Percentiles rank a stretch among this genome's conserved stretches.
phyloP scores from a whole-genome alignment of 495 filamentous ascomycete genomes.

The Paragyromitra xinjiangensis region DNA sequence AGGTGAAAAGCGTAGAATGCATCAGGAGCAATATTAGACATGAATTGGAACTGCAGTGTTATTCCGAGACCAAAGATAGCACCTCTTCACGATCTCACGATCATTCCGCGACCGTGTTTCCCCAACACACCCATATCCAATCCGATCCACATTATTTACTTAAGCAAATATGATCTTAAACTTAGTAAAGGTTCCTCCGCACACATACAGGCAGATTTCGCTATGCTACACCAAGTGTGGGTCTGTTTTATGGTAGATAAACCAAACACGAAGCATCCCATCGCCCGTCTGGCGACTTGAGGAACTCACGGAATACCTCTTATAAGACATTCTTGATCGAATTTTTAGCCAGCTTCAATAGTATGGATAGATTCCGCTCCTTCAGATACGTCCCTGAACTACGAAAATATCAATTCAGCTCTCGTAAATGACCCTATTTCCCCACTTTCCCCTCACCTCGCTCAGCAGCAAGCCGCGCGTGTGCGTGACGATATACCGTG shows the following conservation, averaged over 20 bases:
- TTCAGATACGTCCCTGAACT: neutral
- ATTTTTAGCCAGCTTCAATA: neutral
- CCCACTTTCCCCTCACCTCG: slow-evolving; percentile 39
- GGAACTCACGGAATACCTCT: slow-evolving; percentile 11
- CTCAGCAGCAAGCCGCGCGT: slow-evolving; percentile 27
- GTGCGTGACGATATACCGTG: slow-evolving; percentile 42
- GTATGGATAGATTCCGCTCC: slow-evolving; percentile 19
- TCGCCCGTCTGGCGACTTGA: slow-evolving; percentile 12
- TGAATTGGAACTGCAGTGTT: neutral
- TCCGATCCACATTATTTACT: neutral
- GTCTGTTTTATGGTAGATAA: neutral
- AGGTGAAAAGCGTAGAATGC: slow-evolving; percentile 3
- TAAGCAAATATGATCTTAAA: neutral
- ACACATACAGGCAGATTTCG: neutral
- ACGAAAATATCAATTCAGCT: neutral
- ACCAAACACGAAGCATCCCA: slow-evolving; percentile 20
- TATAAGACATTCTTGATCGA: neutral
- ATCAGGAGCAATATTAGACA: neutral
- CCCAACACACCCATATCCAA: slow-evolving; percentile 6
- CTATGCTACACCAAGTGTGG: neutral
- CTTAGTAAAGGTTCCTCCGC: neutral
- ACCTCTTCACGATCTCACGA: slow-evolving; percentile 18
- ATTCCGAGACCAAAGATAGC: slow-evolving; percentile 13
- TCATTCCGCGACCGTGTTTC: slow-evolving; percentile 33
- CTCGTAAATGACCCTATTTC: neutral